These are phyloP conservation scores for Colletotrichum australisinense DNA, from an alignment of 2,329 filamentous ascomycete species.

Conservation along the genomic window DNA sequence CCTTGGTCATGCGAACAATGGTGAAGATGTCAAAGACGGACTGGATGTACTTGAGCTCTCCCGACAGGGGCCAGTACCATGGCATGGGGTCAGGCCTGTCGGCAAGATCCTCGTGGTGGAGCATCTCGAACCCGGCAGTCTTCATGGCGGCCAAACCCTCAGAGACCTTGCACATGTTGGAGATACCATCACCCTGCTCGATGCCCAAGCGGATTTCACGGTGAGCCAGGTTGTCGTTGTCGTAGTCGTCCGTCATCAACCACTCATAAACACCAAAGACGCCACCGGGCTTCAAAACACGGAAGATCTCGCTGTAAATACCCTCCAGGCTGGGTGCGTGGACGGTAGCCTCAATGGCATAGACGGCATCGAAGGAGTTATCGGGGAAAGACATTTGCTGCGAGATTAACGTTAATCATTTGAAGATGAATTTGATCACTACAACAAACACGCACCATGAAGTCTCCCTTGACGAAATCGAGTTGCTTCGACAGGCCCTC, in stretches of 20 bases:
- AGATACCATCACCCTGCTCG: constrained; percentile 92
- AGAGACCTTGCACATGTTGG: constrained; percentile 89
- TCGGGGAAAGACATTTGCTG: constrained; percentile 92
- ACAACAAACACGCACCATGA: constrained; percentile 73
- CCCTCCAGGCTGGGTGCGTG: constrained; percentile 89
- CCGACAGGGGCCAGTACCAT: constrained; percentile 94
- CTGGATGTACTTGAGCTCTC: constrained; percentile 85
- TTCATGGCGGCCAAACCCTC: constrained; percentile 85
- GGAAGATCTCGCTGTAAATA: constrained; percentile 91
- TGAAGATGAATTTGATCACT: background rate
- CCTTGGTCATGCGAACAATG: constrained; percentile 88
- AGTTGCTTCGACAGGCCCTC: constrained; percentile 83
- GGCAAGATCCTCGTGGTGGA: constrained; percentile 64
- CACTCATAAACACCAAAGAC: constrained; percentile 96
- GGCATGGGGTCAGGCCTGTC: constrained; percentile 79
- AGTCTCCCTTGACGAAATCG: constrained; percentile 89
- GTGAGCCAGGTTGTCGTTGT: constrained; percentile 85
- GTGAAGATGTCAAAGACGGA: constrained; percentile 84
- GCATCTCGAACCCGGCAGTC: constrained; percentile 79
- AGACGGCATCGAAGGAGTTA: constrained; percentile 90
- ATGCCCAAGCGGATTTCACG: constrained; percentile 89
- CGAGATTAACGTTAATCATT: background rate
- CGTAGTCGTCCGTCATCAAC: constrained; percentile 96
- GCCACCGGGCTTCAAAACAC: constrained; percentile 93
- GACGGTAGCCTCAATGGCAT: constrained; percentile 94